Conservation (phyloP, 2,329 filamentous ascomycete genomes). For the Phaeomoniella chlamydospora region DNA sequence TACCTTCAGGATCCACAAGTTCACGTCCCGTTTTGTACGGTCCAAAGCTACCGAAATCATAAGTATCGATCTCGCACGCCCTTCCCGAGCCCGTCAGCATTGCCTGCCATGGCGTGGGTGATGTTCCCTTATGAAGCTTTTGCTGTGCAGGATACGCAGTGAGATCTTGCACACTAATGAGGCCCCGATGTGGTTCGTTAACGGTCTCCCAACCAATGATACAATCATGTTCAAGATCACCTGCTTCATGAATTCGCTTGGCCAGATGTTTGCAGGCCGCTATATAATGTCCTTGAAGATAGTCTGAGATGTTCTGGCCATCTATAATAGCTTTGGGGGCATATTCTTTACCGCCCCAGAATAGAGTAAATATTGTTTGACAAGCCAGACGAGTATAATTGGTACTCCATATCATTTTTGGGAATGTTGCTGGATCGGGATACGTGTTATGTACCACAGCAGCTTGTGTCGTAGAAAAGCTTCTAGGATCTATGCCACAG, state of each 20-base stretch:
- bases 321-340: conserved; percentile 93
- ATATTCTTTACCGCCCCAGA: conserved; percentile 82
- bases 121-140: conserved; percentile 81
- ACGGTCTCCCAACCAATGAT: conserved; percentile 93
- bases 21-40: conserved; percentile 76
- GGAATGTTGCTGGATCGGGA: conserved; percentile 68
- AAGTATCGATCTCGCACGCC: conserved; percentile 78
- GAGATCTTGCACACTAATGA: conserved; percentile 72
- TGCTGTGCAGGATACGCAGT: conserved; percentile 72
- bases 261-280: conserved; percentile 69
- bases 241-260: conserved; percentile 72
- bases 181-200: conserved; percentile 85
- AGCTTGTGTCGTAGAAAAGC: conserved; percentile 75
- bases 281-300: conserved; percentile 75
- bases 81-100: conserved; percentile 83
- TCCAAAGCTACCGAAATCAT: conserved; percentile 86
- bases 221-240: conserved; percentile 71
- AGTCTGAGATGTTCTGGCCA: conserved; percentile 92
- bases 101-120: conserved; percentile 86
- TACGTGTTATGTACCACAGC: conserved; percentile 93
- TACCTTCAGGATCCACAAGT: conserved; percentile 77
- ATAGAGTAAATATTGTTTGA: conserved; percentile 85
- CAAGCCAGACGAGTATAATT: conserved; percentile 83
- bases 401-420: conserved; percentile 99
- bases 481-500: conserved; percentile 74